phyloP scores from a whole-genome alignment of 2,329 filamentous ascomycete genomes.

The Aureobasidium sp. region DNA sequence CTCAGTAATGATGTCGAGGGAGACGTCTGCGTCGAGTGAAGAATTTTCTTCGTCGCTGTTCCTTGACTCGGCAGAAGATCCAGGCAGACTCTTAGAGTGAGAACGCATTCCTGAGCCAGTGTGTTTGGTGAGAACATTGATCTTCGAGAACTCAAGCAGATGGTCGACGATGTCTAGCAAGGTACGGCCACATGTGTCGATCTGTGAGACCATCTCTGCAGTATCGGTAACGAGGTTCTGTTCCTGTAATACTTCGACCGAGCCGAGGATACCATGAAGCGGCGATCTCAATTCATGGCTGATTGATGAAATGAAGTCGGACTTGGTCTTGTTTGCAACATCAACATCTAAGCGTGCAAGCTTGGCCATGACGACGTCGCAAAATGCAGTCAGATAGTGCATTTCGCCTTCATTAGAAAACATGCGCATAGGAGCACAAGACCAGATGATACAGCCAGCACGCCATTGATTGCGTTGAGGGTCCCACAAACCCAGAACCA shows the following conservation, averaged over 20 bases:
- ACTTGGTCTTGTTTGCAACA: conserved; percentile 41
- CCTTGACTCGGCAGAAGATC: conserved; percentile 8
- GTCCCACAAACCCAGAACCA: conserved; percentile 49
- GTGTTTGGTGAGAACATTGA: conserved; percentile 29
- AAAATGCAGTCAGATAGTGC: conserved; percentile 38
- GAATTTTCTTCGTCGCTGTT: conserved; percentile 17
- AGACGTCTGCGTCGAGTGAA: conserved; percentile 26
- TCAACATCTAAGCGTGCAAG: conserved; percentile 34
- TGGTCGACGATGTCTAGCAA: conserved; percentile 43
- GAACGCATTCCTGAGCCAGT: not conserved
- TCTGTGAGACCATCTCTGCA: conserved; percentile 38
- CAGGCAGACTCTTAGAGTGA: not conserved
- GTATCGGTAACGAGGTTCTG: conserved; percentile 33
- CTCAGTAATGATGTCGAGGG: conserved; percentile 44
- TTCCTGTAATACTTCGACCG: conserved; percentile 40
- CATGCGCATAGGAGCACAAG: conserved; percentile 38
- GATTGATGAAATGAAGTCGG: conserved; percentile 46
- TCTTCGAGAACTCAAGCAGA: conserved; percentile 39
- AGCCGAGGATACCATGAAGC: conserved; percentile 43
- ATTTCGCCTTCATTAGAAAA: conserved; percentile 34
- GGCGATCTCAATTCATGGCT: conserved; percentile 46
- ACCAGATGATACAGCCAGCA: conserved; percentile 43
- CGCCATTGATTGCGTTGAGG: conserved; percentile 31
- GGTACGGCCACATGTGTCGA: conserved; percentile 45
- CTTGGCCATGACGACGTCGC: conserved; percentile 37